A percentile compares a stretch with the other conserved stretches of the same genome.
Conservation (phyloP, 2,329 filamentous ascomycete genomes). For the Botrytis paeoniae region DNA sequence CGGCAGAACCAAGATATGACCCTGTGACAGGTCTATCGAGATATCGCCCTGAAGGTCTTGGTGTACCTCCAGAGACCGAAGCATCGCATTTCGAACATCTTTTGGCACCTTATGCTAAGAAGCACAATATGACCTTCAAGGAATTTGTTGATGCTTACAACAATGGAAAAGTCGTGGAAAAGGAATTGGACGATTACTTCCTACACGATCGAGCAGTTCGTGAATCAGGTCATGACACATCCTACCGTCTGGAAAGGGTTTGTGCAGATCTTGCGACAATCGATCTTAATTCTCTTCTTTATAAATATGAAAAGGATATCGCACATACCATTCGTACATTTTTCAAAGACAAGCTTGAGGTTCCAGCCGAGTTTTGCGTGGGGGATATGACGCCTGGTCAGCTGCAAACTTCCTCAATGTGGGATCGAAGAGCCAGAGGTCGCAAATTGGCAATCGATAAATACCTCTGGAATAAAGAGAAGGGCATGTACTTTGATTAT, state of each 20-base stretch:
- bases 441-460: slow-evolving; percentile 86
- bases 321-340: slow-evolving; percentile 77
- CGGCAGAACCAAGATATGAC: slow-evolving; percentile 46
- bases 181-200: slow-evolving; percentile 92
- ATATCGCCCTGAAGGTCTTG: slow-evolving; percentile 51
- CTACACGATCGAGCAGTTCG: slow-evolving; percentile 92
- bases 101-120: slow-evolving; percentile 36
- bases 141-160: slow-evolving; percentile 92
- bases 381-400: slow-evolving; percentile 64
- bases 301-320: slow-evolving; percentile 97
- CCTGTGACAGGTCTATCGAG: slow-evolving; percentile 49
- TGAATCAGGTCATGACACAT: slow-evolving; percentile 95
- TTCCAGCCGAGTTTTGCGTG: slow-evolving; percentile 79
- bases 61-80: slow-evolving; percentile 56
- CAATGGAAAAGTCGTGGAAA: slow-evolving; percentile 68
- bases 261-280: slow-evolving; percentile 89
- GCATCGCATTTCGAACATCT: slow-evolving; percentile 52
- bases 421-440: slow-evolving; percentile 84
- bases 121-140: slow-evolving; percentile 76
- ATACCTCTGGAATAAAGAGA: slow-evolving; percentile 87
- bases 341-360: slow-evolving; percentile 77
- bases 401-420: slow-evolving; percentile 77
- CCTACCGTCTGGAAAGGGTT: slow-evolving; percentile 84
- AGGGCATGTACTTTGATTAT: slow-evolving; percentile 98
- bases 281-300: slow-evolving; percentile 89